Evolutionary conservation across 352 stramenopile genomes (phyloP), one percentile per base, ranked within the genome.

Genomic region (Globisporangium yorkense): DNA sequence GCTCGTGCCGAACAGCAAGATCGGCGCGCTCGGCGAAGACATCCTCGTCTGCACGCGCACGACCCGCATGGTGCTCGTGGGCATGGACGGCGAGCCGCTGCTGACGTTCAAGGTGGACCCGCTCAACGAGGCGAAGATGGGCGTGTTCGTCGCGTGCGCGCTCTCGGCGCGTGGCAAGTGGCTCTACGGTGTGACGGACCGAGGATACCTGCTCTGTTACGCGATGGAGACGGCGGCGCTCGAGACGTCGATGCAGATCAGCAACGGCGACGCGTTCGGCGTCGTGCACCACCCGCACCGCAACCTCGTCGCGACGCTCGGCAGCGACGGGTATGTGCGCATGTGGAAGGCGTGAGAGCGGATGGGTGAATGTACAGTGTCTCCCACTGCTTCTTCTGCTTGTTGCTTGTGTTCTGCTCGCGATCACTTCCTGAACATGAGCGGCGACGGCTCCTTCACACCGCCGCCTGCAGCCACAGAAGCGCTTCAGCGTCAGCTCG

Each of bases 271-370:
- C 18, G 69, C 87, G 2, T 80, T 94, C 21, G 89, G 89, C 7
- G 63, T 97, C 21, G 70, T 70, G 12, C 88, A 96, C 61, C 89
- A 97, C 51, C 89, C 89, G 4, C 80, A 96, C 57, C 77, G 87
- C 51, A 97, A 97, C 62, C 59, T 97, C 29, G 49, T 97, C 37
- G 89, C 88, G 39, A 97, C 89, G 1, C 96, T 92, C 59, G 83
- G 83, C 21, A 92, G 72, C 31, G 89, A 97, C 45, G 74, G 82
- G 67, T 92, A 92, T 51, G 72, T 94, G 18, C 70, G 84, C 49
- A 53, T 94, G 51, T 94, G 84, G 84, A 89, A 90, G 61, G 80
- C 79, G 29, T 93, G 58, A 86, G 8, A 9, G 29, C 15, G 12
- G 15, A 31, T 27, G 27, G 6, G 18, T 16, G 27, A 18, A 18